Evolutionary conservation across 140 eudicot species (phyloP).

Genomic region (Ambrosia hybrid): DNA sequence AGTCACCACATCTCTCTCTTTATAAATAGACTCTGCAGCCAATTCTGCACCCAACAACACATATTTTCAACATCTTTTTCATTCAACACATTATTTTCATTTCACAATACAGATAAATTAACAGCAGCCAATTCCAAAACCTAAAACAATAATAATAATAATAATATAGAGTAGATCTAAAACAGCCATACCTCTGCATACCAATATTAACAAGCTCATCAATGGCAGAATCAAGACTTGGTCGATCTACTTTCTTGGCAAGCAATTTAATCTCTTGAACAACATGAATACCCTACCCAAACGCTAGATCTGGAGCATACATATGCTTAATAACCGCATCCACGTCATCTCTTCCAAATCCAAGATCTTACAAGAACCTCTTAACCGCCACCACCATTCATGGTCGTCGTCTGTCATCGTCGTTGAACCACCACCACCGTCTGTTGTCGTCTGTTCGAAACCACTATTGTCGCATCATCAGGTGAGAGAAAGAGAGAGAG

Average conservation of each 20-base stretch:
- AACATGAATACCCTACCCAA: conserved; percentile 86
- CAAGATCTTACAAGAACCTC: conserved; percentile 68
- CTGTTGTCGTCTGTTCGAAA: too few species aligned
- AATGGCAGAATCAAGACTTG: conserved; percentile 54
- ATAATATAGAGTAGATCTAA: background rate
- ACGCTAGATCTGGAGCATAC: conserved; percentile 75
- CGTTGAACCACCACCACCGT: too few species aligned
- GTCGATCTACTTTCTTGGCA: conserved; percentile 60
- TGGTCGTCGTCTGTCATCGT: too few species aligned
- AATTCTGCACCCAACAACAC: conserved; percentile 40
- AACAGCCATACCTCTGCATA: conserved; percentile 60
- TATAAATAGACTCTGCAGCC: conserved; percentile 84
- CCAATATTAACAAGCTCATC: conserved; percentile 68
- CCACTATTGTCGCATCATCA: too few species aligned
- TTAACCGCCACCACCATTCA: conserved; percentile 31
- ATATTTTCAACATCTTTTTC: background rate
- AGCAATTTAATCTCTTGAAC: conserved; percentile 79
- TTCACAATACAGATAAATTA: too few species aligned
- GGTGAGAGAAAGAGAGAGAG: too few species aligned
- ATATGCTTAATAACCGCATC: conserved; percentile 57
- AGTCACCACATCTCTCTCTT: conserved; percentile 42
- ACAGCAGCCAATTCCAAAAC: too few species aligned
- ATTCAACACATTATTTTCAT: too few species aligned
- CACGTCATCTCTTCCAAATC: conserved; percentile 38
- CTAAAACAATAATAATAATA: too few species aligned